A percentile compares a stretch with the other conserved stretches of the same genome.
Conservation (phyloP, 2,329 filamentous ascomycete species). For the Plenodomus lindquistii region DNA sequence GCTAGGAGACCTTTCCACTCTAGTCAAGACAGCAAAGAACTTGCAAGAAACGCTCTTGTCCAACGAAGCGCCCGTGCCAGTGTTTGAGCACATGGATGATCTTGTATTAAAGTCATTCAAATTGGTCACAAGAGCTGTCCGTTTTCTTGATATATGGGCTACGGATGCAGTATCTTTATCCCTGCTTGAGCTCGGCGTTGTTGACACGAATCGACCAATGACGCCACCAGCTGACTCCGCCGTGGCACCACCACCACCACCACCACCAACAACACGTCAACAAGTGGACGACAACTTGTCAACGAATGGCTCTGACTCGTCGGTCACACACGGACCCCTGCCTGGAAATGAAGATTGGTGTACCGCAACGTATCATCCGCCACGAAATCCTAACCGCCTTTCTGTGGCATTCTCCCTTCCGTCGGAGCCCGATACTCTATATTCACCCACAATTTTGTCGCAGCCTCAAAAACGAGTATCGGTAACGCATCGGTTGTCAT, state of each 20-base stretch:
- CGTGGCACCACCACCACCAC: too few species aligned
- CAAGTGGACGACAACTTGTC: slow-evolving; percentile 34
- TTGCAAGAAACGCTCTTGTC: slow-evolving; percentile 71
- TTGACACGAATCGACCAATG: slow-evolving; percentile 37
- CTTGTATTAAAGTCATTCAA: slow-evolving; percentile 93
- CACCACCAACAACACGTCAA: slow-evolving; percentile 26
- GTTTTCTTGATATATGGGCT: slow-evolving; percentile 85
- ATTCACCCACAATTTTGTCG: slow-evolving; percentile 32
- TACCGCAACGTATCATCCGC: slow-evolving; percentile 33
- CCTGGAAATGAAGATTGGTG: slow-evolving; percentile 32
- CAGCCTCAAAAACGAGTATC: slow-evolving; percentile 53
- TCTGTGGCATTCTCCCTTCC: slow-evolving; percentile 44
- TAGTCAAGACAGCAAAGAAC: slow-evolving; percentile 87
- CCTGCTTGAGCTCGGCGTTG: slow-evolving; percentile 37
- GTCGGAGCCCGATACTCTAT: slow-evolving; percentile 42
- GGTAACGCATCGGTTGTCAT: slow-evolving; percentile 74
- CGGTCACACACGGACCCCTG: slow-evolving; percentile 40
- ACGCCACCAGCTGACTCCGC: slow-evolving; percentile 45
- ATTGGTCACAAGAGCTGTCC: slow-evolving; percentile 87
- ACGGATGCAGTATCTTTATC: slow-evolving; percentile 59
- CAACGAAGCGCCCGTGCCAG: slow-evolving; percentile 44
- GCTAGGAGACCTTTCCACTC: slow-evolving; percentile 82
- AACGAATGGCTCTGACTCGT: slow-evolving; percentile 50
- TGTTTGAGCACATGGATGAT: slow-evolving; percentile 82
- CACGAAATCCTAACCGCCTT: slow-evolving; percentile 34